Conservation (phyloP, 306 rosid genomes). For the Heteromeles arbutifolia region DNA sequence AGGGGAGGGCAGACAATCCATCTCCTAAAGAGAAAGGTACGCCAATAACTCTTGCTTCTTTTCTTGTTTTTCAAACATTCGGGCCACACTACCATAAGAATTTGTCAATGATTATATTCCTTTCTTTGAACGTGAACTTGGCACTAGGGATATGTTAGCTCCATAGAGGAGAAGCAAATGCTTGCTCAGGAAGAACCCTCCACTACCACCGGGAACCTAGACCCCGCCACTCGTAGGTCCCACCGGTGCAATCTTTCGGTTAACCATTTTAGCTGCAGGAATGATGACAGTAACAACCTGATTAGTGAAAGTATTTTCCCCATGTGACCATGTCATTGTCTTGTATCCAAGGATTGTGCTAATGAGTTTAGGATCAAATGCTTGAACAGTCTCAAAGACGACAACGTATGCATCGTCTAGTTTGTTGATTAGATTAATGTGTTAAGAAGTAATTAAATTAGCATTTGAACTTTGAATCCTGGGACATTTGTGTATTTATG, state of each 20-base stretch:
- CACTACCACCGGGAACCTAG: not conserved
- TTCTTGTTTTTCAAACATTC: conserved; percentile 58
- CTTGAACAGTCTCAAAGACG: not conserved
- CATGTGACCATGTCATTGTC: not conserved
- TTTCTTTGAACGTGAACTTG: conserved; percentile 63
- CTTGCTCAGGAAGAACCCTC: conserved; percentile 35
- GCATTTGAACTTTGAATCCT: conserved; percentile 22
- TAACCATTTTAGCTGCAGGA: not conserved
- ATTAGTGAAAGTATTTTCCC: not conserved
- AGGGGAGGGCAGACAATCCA: too few species aligned
- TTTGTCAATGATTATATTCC: conserved; percentile 62
- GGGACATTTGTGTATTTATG: conserved; percentile 1
- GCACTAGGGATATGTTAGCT: conserved; percentile 23
- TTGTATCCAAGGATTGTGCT: too few species aligned
- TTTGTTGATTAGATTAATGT: not conserved
- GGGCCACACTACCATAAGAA: conserved; percentile 41
- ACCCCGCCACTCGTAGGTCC: conserved; percentile 26
- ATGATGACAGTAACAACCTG: conserved; percentile 5
- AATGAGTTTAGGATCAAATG: not conserved
- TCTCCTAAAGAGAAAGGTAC: conserved; percentile 60
- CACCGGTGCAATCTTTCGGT: conserved; percentile 10
- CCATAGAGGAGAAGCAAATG: conserved; percentile 22
- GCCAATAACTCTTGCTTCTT: conserved; percentile 35
- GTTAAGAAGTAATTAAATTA: not conserved
- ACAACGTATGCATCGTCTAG: not conserved